Evolutionary conservation across 2,329 filamentous ascomycete genomes (phyloP), one percentile per base, ranked within the genome.

Genomic region (Cryphonectria radicalis): DNA sequence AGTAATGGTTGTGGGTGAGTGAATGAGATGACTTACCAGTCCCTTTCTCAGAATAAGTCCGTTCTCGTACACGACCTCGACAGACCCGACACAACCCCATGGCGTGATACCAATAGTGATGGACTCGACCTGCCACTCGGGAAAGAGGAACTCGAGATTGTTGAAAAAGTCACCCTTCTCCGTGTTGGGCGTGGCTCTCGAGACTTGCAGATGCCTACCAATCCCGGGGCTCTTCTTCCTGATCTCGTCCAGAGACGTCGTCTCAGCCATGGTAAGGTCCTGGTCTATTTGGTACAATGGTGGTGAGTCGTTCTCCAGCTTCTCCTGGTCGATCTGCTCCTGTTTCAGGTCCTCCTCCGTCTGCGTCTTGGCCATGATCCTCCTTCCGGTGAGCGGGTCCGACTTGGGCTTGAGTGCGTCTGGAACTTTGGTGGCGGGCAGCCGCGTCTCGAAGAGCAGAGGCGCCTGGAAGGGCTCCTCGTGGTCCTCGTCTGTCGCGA

Each of bases 321-420:
- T 40, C 22, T 22, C 60, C 22, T 63, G 28, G 6, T 63, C 60
- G 5, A n/a, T 25, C 35, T 63, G 60, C 17, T 63, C 60, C 19
- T 40, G 19, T 3, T 40, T 40, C 32, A 63, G 28, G 14, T 63
- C 60, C 35, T 35, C 60, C 60, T 63, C 60, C 17, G 60, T 63
- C 60, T 63, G 60, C 37, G 60, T 63, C 60, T 63, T 63, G 32
- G 60, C 60, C 60, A 63, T 63, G 60, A 63, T 63, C 35, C 60
- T 63, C 19, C 60, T 19, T 22, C 60, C 60, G 17, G 35, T 42
- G 60, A 63, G 60, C 35, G 60, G 60, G 37, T 63, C 60, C 17
- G 22, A 40, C 37, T 10, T 37, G 37, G 32, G 60, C 60, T 63
- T 63, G 60, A 63, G 60, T 3, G 60, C 60, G 13, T 63, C 60